phyloP scores from a whole-genome alignment of 257 asterid species.

The Mentha longifolia region DNA sequence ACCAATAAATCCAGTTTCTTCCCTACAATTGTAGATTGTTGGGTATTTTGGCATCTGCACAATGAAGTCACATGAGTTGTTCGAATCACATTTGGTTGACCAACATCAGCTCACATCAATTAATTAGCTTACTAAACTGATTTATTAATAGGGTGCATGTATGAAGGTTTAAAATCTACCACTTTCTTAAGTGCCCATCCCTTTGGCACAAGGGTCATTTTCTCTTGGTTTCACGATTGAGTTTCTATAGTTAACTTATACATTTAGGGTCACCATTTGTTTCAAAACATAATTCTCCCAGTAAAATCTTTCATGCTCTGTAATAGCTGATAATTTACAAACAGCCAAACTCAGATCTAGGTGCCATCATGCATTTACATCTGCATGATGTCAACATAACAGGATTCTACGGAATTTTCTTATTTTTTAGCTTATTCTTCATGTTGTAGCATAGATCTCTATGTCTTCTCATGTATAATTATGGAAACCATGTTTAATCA shows the following conservation, averaged over 20 bases:
- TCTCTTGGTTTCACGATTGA: neutral
- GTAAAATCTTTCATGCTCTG: neutral
- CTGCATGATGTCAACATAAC: neutral
- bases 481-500: constrained; percentile 48
- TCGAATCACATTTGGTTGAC: too few relatives aligned
- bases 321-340: neutral
- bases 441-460: neutral
- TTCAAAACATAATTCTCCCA: neutral
- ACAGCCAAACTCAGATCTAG: constrained; percentile 1
- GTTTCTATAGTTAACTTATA: neutral
- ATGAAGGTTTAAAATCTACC: neutral
- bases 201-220: neutral
- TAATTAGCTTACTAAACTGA: too few relatives aligned
- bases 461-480: constrained; percentile 28
- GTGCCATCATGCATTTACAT: constrained; percentile 3
- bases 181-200: too few relatives aligned
- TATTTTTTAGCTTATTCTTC: neutral
- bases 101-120: too few relatives aligned
- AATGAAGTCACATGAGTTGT: too few relatives aligned
- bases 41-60: too few relatives aligned
- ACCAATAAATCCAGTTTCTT: too few relatives aligned
- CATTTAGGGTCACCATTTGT: neutral
- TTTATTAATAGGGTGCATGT: too few relatives aligned
- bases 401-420: neutral
- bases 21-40: too few relatives aligned